phyloP scores from a whole-genome alignment of 139 green algal species.

The Diplosphaera chodatii region DNA sequence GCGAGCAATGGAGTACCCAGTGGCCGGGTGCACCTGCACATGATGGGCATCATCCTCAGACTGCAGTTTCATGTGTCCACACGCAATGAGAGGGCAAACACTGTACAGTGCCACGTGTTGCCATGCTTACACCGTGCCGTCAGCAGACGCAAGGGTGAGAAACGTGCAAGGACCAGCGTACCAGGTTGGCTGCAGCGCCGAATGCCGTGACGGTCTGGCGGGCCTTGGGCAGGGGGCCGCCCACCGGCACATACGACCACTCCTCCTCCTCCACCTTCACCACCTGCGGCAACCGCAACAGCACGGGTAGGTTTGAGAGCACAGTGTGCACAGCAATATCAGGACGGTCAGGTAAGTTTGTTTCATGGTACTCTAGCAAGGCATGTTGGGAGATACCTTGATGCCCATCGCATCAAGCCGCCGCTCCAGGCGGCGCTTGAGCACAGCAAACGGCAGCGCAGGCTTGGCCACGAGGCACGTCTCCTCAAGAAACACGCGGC shows the following conservation, averaged over 20 bases:
- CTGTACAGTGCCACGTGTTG: no score
- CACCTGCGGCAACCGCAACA: no score
- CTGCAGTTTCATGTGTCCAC: no score
- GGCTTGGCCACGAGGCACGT: constrained; percentile 77
- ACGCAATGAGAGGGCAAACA: no score
- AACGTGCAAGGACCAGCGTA: no score
- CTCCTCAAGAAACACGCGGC: constrained; percentile 74
- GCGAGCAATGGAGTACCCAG: constrained; percentile 51
- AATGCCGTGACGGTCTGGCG: constrained; percentile 68
- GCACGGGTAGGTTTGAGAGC: no score
- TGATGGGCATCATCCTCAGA: no score
- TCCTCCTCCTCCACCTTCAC: constrained; percentile 79
- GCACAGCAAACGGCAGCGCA: constrained; percentile 65
- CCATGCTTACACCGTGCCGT: no score
- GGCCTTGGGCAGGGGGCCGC: constrained; percentile 64
- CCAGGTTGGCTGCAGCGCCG: constrained; percentile 77
- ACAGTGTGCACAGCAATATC: no score
- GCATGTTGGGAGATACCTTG: constrained; percentile 35
- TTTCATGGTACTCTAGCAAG: no score
- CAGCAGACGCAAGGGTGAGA: no score
- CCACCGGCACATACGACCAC: constrained; percentile 90
- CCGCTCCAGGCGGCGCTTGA: constrained; percentile 65
- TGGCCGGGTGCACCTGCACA: constrained; percentile 68
- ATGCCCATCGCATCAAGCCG: constrained; percentile 62
- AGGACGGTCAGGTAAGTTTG: no score